Conservation (phyloP, 208 protist genomes). For the Strigomonas galati region DNA sequence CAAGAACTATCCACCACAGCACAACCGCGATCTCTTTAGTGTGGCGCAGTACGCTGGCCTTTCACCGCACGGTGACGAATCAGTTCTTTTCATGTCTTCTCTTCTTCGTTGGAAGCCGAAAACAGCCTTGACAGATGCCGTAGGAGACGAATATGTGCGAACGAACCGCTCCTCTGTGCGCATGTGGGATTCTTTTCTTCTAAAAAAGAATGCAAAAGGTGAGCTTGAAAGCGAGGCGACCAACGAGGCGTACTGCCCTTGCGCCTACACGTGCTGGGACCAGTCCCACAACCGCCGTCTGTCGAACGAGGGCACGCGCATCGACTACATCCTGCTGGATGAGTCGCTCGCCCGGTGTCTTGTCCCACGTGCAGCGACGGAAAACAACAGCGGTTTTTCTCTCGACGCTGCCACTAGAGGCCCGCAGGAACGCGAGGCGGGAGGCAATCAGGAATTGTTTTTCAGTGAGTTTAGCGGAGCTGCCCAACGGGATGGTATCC, state of each 20-base stretch:
- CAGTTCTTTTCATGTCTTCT: slow-evolving; percentile 46
- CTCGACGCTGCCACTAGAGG: not conserved
- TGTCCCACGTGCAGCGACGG: slow-evolving; percentile 33
- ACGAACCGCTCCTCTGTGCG: slow-evolving; percentile 1
- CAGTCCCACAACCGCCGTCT: slow-evolving; percentile 83
- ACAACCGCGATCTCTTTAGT: slow-evolving; percentile 66
- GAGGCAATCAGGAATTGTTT: slow-evolving; percentile 23
- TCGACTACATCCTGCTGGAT: slow-evolving; percentile 91
- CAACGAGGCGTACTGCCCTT: slow-evolving; percentile 39
- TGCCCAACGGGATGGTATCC: slow-evolving; percentile 25
- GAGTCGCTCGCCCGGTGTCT: slow-evolving; percentile 39
- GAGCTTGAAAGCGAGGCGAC: not conserved
- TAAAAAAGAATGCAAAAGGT: not conserved
- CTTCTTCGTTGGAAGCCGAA: slow-evolving; percentile 33
- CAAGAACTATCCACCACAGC: slow-evolving; percentile 23
- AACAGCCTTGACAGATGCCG: not conserved
- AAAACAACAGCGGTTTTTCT: slow-evolving; percentile 55
- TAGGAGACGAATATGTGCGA: not conserved
- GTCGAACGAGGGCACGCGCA: slow-evolving; percentile 81
- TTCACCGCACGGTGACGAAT: slow-evolving; percentile 63
- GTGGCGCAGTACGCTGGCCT: slow-evolving; percentile 55
- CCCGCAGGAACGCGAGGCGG: not conserved
- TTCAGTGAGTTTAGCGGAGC: slow-evolving; percentile 66
- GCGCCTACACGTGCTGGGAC: slow-evolving; percentile 90
- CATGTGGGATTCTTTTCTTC: slow-evolving; percentile 51